phyloP scores from a whole-genome alignment of 225 moss, liverwort and hornwort species.

The Ulota crispa region DNA sequence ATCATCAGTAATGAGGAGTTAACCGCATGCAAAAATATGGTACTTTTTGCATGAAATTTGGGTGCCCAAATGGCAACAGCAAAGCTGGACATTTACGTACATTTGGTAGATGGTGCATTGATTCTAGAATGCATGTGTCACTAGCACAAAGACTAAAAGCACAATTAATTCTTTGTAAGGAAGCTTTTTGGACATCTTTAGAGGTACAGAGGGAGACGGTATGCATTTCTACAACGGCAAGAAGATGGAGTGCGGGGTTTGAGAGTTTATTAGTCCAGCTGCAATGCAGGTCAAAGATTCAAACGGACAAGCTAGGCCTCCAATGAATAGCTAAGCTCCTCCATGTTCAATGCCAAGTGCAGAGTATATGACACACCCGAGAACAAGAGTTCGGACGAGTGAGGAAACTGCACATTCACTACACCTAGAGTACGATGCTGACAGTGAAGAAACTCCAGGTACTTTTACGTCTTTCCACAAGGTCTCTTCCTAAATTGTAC shows the following conservation, averaged over 20 bases:
- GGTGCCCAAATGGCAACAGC: no score
- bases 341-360: not conserved
- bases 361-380: constrained; percentile 18
- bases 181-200: no score
- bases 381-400: not conserved
- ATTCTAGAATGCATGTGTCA: no score
- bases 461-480: not conserved
- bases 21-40: no score
- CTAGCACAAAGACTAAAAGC: no score
- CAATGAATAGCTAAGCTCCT: constrained; percentile 10
- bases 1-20: no score
- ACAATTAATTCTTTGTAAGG: no score
- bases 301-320: not conserved
- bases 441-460: constrained; percentile 40
- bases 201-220: no score
- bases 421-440: constrained; percentile 14
- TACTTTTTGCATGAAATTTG: no score
- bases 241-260: not conserved
- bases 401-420: constrained; percentile 9
- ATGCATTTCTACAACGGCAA: not conserved
- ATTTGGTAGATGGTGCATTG: no score
- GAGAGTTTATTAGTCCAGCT: constrained; percentile 25
- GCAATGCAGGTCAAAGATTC: constrained; percentile 36
- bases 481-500: no score
- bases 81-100: no score